Percentiles rank a stretch among this genome's conserved stretches.
These are phyloP conservation scores for Larix sibirica DNA, from an alignment of 83 land plant species.

Conservation along the genomic window DNA sequence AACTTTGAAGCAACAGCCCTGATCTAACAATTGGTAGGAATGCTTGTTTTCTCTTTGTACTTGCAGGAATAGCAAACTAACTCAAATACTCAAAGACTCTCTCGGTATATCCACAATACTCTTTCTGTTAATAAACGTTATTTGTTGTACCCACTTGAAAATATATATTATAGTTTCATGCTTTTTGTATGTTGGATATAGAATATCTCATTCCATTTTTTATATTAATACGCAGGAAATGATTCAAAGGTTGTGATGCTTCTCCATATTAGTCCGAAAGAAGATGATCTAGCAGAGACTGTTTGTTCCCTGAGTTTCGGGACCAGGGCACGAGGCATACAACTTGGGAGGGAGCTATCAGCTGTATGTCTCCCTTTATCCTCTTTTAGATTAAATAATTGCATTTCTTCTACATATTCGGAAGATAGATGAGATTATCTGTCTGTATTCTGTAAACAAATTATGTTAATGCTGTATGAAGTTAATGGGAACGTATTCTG, in stretches of 20 bases:
- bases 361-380: conserved; percentile 27
- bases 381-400: background rate
- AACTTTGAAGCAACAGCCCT: background rate
- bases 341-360: conserved; percentile 51
- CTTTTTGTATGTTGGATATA: conserved; percentile 9
- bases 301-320: conserved; percentile 84
- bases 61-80: conserved; percentile 93
- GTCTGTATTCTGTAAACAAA: background rate
- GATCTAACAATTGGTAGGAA: background rate
- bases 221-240: conserved; percentile 41
- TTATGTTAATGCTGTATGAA: background rate
- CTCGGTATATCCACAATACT: conserved; percentile 52
- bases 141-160: background rate
- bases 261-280: conserved; percentile 75
- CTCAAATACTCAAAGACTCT: conserved; percentile 88
- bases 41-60: background rate
- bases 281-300: conserved; percentile 79
- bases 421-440: too few species aligned
- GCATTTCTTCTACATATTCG: background rate
- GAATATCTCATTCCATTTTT: background rate
- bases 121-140: background rate
- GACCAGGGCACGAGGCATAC: conserved; percentile 62
- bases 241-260: conserved; percentile 89
- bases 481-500: background rate
- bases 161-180: conserved; percentile 3